Conservation (phyloP, 768 basidiomycete genomes). For the Guyanaporus albipodus region DNA sequence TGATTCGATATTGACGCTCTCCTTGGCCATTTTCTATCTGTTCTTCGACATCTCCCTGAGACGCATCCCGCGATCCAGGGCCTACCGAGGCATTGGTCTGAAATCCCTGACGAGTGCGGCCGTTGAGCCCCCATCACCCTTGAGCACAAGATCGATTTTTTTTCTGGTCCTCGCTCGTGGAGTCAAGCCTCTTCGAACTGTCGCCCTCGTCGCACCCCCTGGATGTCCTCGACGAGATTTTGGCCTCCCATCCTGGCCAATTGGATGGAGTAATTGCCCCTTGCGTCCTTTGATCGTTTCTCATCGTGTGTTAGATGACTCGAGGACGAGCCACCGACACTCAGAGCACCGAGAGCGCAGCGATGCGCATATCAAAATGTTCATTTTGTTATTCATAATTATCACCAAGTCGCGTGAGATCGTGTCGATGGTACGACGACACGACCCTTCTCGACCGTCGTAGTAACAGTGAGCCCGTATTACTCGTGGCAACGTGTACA, state of each 20-base stretch:
- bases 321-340: background rate
- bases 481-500: background rate
- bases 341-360: too few relatives aligned
- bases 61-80: conserved; percentile 1
- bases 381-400: background rate
- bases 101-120: conserved; percentile 3
- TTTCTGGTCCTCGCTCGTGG: background rate
- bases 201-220: background rate
- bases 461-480: background rate
- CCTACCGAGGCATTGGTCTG: conserved; percentile 6
- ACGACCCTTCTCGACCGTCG: too few relatives aligned
- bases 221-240: background rate
- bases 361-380: too few relatives aligned
- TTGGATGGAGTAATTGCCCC: background rate
- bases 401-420: background rate
- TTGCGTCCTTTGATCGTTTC: background rate
- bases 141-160: background rate
- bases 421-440: background rate
- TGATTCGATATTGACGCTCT: background rate
- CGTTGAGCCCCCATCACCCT: background rate
- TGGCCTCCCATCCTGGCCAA: background rate
- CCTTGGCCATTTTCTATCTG: background rate
- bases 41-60: background rate
- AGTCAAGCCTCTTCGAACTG: background rate
- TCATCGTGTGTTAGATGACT: background rate